phyloP scores from a whole-genome alignment of 192 early-diverging fungal species.

The Backusella mclennaniae region DNA sequence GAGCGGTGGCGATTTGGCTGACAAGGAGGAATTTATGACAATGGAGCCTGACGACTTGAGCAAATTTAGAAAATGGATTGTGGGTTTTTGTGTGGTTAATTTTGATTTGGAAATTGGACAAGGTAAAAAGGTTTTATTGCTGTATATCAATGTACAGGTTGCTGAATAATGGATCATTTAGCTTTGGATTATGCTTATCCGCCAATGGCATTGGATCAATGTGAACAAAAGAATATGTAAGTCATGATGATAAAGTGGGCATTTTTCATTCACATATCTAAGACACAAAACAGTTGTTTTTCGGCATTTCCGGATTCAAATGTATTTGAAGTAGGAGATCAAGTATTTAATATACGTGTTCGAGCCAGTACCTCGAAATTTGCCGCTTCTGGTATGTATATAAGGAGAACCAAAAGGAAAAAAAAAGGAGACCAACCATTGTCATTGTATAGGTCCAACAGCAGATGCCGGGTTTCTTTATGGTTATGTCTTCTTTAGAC shows the following conservation, averaged over 20 bases:
- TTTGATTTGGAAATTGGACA: constrained; percentile 85
- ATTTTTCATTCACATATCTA: no score
- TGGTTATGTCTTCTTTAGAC: constrained; percentile 94
- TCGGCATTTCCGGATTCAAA: constrained; percentile 79
- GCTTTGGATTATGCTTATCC: constrained; percentile 74
- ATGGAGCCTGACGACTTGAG: constrained; percentile 38
- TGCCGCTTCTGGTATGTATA: constrained; percentile 45
- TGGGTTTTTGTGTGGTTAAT: constrained; percentile 74
- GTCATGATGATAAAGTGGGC: background rate
- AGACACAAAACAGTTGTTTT: constrained; percentile 47
- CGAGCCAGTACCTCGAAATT: constrained; percentile 56
- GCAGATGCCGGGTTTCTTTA: constrained; percentile 64
- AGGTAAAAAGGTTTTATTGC: constrained; percentile 36
- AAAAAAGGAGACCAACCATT: background rate
- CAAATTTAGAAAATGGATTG: constrained; percentile 62
- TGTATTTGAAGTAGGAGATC: constrained; percentile 71
- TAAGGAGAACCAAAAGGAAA: background rate
- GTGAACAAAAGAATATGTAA: constrained; percentile 73
- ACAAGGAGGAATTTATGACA: background rate
- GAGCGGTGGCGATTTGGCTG: constrained; percentile 20
- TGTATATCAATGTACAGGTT: background rate
- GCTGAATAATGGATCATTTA: background rate
- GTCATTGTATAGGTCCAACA: constrained; percentile 39
- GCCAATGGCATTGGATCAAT: constrained; percentile 59
- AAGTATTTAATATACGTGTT: constrained; percentile 70